Base-by-base conservation (phyloP, 345 rosid species). In the Aethionema arabicum region DNA sequence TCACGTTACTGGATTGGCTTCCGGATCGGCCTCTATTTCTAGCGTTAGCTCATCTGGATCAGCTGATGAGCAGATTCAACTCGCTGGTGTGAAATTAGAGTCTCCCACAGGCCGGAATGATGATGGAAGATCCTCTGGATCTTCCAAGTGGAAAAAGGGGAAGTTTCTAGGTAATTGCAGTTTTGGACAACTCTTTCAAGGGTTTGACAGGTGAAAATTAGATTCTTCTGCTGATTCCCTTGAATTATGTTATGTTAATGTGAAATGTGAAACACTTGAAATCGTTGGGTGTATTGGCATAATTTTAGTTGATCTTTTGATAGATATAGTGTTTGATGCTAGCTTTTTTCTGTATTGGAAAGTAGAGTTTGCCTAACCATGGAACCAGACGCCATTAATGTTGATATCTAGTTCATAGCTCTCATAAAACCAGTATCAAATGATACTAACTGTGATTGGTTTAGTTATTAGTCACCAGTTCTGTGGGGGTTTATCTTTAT, bases 81-180 rank as follows among this genome's bases (percentile, higher is more conserved):
- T 76, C 61, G 75, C 55, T 43, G 68, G 74, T 5, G 56, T 72
- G 66, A 84, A 74, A 60, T 42, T 84, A 7, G 95, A 92, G 12
- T 89, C 91, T 62, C 80, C 87, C 1, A 71, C 81, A 0, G 87
- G 84, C 67, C 79, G 78, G 69, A 61, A 68, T 40, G 92, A 83
- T 32, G 90, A 82, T 44, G 83, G 82, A 33, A 85, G 77, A 63
- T 77, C 81, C 47, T 79, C 81, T 59, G 67, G 79, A 50, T 49
- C 76, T 30, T 81, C 93, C 0, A 85, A 68, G 70, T 89, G 95
- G 93, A 87, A 88, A 75, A 92, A 80, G 59, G 99, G 99, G 44
- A 85, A 77, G 71, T 88, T 89, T 55, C 67, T 93, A 14, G 99
- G 99, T 59, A 85, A 91, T 61, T 97, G 99, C 54, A 93, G 96